A percentile compares a stretch with the other conserved stretches of the same genome.
Evolutionary conservation across 2,329 filamentous ascomycete genomes (phyloP).

Genomic region (Bimuria novae-zelandiae): DNA sequence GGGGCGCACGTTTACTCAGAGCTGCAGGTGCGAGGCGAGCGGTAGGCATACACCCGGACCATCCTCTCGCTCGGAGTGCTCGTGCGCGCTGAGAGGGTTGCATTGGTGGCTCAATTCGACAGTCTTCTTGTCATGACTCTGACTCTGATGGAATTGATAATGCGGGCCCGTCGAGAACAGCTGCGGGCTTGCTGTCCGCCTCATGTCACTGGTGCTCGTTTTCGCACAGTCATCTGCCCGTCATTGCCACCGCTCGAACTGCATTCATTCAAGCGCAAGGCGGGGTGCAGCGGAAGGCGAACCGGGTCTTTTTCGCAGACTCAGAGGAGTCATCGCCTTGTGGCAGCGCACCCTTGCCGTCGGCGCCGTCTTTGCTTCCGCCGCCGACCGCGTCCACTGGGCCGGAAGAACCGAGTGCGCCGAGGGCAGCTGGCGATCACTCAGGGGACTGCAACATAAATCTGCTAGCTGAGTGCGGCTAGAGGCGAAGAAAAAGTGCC

Average conservation of each 20-base stretch:
- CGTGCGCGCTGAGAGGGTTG: not conserved
- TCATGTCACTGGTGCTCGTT: not conserved
- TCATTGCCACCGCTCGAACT: constrained; percentile 1
- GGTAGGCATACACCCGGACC: no score
- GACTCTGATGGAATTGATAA: constrained; percentile 12
- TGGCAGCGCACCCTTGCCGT: constrained; percentile 9
- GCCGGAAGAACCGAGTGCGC: constrained; percentile 16
- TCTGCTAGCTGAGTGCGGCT: not conserved
- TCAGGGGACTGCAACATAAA: constrained; percentile 15
- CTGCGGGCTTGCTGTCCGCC: no score
- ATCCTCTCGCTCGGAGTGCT: no score
- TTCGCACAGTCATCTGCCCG: constrained; percentile 13
- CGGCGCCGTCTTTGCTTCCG: constrained; percentile 7
- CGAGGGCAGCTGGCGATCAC: not conserved
- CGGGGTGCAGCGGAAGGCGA: constrained; percentile 30
- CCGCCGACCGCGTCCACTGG: constrained; percentile 11
- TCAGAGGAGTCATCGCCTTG: constrained; percentile 18
- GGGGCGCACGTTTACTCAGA: constrained; percentile 1
- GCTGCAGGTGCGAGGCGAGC: not conserved
- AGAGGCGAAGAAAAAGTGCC: constrained; percentile 23
- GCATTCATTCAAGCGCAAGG: constrained; percentile 18
- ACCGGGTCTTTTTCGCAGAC: constrained; percentile 33
- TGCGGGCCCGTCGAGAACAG: constrained; percentile 15
- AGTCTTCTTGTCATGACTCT: not conserved
- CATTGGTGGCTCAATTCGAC: not conserved